Evolutionary conservation across 2,329 filamentous ascomycete species (phyloP), one percentile per base, ranked within the genome.

Genomic region (Ciborinia camelliae): DNA sequence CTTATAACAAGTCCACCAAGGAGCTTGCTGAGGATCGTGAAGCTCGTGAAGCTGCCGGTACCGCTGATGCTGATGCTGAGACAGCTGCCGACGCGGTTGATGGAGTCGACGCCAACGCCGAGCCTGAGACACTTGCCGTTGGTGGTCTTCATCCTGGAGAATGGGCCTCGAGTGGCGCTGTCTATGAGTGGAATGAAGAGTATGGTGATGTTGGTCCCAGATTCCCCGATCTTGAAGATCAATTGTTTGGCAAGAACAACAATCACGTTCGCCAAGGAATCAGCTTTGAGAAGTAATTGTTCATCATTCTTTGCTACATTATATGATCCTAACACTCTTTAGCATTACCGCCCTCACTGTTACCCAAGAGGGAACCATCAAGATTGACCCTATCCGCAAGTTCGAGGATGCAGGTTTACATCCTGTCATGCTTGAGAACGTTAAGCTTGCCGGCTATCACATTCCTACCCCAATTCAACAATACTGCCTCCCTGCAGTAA

Each of bases 141-240:
- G 70, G 70, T 55, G 71, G 69, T 35, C 48, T 73, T 57, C 37
- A 23, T 35, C 54, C 61, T 63, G 69, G 71, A 45, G 71, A 72
- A 14, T 74, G 72, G 72, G 68, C 70, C 61, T 65, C 67, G 43
- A 66, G 73, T 69, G 69, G 72, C 69, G 60, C 70, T 48, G 63
- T 90, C 51, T 98, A 98, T 71, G 86, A 93, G 73, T 98, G 90
- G 90, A 82, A 87, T 23, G 92, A 92, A 14, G 91, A 96, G 3
- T 90, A 84, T 70, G 95, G 94, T 2, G 94, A 98, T 48, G 81
- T 99, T 62, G 94, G 89, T 8, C 92, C 92, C 0, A 81, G 80
- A 58, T 84, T 88, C 62, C 79, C 83, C 0, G 84, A 86, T 55
- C 84, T 99, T 0, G 94, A 98, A 79, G 71, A 82, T 9, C 80